Conservation (phyloP, 345 rosid genomes). For the Syzygium oleosum region DNA sequence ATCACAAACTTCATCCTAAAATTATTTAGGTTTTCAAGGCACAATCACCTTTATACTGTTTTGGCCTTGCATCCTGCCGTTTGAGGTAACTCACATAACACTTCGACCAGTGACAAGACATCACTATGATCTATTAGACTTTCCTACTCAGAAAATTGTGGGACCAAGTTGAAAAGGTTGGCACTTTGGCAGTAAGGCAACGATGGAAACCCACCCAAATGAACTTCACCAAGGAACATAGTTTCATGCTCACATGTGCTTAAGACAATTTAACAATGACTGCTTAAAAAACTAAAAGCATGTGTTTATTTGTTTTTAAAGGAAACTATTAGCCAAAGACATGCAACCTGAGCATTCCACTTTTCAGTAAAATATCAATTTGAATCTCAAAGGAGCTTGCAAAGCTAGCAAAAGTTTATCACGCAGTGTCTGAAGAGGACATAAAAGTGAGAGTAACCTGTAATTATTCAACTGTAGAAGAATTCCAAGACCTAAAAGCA, state of each 20-base stretch:
- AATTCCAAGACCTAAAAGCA: slow-evolving; percentile 90
- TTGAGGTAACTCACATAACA: not conserved
- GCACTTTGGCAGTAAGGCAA: not conserved
- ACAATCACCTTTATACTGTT: not conserved
- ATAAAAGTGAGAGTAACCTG: slow-evolving; percentile 37
- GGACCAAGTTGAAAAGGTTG: not conserved
- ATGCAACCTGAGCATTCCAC: not conserved
- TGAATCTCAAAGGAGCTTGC: not conserved
- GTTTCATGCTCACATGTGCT: not conserved
- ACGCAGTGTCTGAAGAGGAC: not conserved
- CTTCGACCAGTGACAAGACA: not conserved
- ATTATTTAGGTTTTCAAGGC: not conserved
- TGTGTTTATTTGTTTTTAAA: not conserved
- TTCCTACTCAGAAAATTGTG: not conserved
- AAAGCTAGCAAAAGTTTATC: not conserved
- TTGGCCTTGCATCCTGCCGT: not conserved
- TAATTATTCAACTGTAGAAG: slow-evolving; percentile 82
- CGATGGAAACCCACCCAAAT: not conserved
- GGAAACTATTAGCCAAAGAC: not conserved
- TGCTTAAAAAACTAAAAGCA: not conserved
- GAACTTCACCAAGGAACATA: not conserved
- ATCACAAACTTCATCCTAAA: not conserved
- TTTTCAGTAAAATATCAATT: not conserved
- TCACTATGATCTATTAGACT: not conserved
- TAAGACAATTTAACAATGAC: not conserved